Percentiles rank a stretch among this genome's conserved stretches.
Evolutionary conservation across 352 stramenopile species (phyloP).

Genomic region (Globisporangium okanoganense): DNA sequence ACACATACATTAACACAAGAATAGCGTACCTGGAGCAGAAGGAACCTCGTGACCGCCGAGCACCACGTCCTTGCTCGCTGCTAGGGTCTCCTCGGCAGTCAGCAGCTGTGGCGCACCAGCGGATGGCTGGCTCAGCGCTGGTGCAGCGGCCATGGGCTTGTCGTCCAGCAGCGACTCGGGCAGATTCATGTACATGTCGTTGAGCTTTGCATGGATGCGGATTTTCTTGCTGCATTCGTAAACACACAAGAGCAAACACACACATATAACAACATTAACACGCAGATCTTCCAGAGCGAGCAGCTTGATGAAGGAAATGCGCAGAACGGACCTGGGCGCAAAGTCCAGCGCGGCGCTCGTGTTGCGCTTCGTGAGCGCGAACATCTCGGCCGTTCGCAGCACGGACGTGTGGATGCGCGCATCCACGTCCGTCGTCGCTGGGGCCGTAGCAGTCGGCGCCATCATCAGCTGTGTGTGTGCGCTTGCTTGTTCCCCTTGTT

Average conservation of each 20-base stretch:
- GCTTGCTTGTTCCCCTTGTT: not conserved
- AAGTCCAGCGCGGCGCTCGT: conserved; percentile 41
- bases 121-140: conserved; percentile 7
- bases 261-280: not conserved
- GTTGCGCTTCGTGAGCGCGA: conserved; percentile 63
- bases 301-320: not conserved
- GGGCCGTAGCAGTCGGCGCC: not conserved
- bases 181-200: conserved; percentile 50
- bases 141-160: conserved; percentile 8
- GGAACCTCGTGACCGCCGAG: conserved; percentile 12
- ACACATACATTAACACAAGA: not conserved
- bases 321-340: conserved; percentile 40
- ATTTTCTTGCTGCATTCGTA: conserved; percentile 58
- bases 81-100: conserved; percentile 11
- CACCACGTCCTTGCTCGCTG: conserved; percentile 14
- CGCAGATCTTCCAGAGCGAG: conserved; percentile 7
- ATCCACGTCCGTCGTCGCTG: conserved; percentile 17
- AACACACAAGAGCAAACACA: not conserved
- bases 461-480: not conserved
- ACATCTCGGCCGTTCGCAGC: conserved; percentile 63
- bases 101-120: conserved; percentile 1
- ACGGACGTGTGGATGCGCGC: conserved; percentile 60
- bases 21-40: conserved; percentile 10
- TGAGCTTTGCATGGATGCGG: conserved; percentile 62
- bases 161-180: conserved; percentile 48